These are phyloP conservation scores for Phytopythium oedochilum DNA, from an alignment of 352 stramenopile species.

Conservation along the genomic window DNA sequence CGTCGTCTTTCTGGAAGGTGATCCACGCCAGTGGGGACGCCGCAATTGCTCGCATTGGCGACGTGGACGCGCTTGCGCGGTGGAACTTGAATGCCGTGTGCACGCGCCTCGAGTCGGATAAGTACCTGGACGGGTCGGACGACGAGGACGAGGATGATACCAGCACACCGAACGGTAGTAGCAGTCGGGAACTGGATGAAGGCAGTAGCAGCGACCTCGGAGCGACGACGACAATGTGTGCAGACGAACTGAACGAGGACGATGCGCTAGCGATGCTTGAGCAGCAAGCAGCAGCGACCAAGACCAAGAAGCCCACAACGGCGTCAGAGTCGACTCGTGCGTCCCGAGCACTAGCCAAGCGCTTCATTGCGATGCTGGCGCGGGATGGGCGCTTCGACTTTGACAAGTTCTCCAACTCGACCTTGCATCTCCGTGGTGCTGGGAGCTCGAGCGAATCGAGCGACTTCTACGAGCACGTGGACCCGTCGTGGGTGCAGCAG, in stretches of 20 bases:
- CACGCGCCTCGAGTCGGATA: slow-evolving; percentile 53
- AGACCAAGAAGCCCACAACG: slow-evolving; percentile 1
- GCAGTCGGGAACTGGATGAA: not conserved
- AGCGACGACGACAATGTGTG: not conserved
- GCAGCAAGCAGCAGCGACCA: slow-evolving; percentile 29
- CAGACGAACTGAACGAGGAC: slow-evolving; percentile 48
- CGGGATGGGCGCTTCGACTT: slow-evolving; percentile 70
- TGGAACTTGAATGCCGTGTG: slow-evolving; percentile 51
- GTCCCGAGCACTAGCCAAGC: slow-evolving; percentile 26
- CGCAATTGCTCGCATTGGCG: slow-evolving; percentile 49
- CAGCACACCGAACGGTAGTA: not conserved
- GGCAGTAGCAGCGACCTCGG: slow-evolving; percentile 2
- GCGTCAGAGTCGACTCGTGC: not conserved
- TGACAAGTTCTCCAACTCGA: slow-evolving; percentile 33
- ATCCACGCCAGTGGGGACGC: slow-evolving; percentile 36
- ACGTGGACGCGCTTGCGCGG: slow-evolving; percentile 56
- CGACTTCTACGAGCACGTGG: slow-evolving; percentile 48
- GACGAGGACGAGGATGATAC: slow-evolving; percentile 16
- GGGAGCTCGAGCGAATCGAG: slow-evolving; percentile 6
- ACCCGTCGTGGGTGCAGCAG: slow-evolving; percentile 43
- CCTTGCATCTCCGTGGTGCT: slow-evolving; percentile 26
- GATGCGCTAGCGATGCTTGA: slow-evolving; percentile 55
- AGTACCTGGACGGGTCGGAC: slow-evolving; percentile 30
- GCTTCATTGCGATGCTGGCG: slow-evolving; percentile 59
- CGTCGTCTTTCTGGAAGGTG: slow-evolving; percentile 65